phyloP scores from a whole-genome alignment of 495 filamentous ascomycete species.

The Lasiosphaeria ovina region DNA sequence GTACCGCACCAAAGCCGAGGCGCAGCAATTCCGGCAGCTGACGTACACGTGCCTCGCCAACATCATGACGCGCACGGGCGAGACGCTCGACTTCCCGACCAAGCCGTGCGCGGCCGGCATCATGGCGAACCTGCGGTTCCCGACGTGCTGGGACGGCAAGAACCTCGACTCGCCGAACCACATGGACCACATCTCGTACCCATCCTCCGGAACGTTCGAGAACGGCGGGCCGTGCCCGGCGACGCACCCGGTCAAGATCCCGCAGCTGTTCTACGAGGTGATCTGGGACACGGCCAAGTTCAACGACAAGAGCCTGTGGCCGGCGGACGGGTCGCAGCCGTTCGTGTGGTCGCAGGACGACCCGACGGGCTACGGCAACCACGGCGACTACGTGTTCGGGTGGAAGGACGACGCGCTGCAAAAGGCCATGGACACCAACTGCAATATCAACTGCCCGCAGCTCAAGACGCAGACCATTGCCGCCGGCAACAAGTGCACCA shows the following conservation, averaged over 20 bases:
- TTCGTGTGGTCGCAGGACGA: conserved; percentile 46
- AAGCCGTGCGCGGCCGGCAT: conserved; percentile 38
- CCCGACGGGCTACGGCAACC: conserved; percentile 36
- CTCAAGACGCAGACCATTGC: conserved; percentile 36
- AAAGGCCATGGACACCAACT: conserved; percentile 40
- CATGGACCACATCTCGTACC: conserved; percentile 37
- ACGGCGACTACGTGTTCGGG: conserved; percentile 44
- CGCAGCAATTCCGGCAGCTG: conserved; percentile 36
- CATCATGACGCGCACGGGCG: conserved; percentile 31
- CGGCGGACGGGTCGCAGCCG: conserved; percentile 41
- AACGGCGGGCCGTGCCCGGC: conserved; percentile 29
- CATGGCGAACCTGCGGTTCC: conserved; percentile 41
- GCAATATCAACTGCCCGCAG: conserved; percentile 37
- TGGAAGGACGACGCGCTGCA: conserved; percentile 40
- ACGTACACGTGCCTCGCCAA: conserved; percentile 41
- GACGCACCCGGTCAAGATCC: conserved; percentile 32
- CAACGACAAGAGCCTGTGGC: conserved; percentile 40
- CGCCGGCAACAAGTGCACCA: conserved; percentile 33
- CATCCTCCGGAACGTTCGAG: conserved; percentile 34
- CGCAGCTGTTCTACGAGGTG: conserved; percentile 42
- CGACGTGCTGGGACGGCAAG: conserved; percentile 28
- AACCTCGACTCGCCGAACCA: conserved; percentile 34
- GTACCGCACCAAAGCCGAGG: conserved; percentile 34
- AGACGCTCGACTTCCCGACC: conserved; percentile 34
- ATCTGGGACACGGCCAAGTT: conserved; percentile 41